These are phyloP conservation scores for Elsinoe ampelina DNA, from an alignment of 2,329 filamentous ascomycete genomes.

Conservation along the genomic window DNA sequence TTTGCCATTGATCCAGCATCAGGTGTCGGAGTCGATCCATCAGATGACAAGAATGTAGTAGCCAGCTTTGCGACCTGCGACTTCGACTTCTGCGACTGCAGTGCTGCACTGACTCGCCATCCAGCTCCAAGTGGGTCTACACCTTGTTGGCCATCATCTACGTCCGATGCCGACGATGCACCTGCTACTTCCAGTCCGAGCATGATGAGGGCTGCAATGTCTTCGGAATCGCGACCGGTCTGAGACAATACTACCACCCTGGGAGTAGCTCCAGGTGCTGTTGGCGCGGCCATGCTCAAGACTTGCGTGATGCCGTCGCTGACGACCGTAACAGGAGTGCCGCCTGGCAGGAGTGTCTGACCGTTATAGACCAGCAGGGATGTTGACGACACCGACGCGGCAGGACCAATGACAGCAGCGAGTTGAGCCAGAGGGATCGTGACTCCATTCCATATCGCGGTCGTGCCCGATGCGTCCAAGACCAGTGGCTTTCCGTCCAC, in stretches of 20 bases:
- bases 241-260: not conserved
- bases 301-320: constrained; percentile 5
- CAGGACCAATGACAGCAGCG: not conserved
- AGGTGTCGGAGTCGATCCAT: not conserved
- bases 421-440: not conserved
- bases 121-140: not conserved
- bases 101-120: constrained; percentile 1
- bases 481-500: not conserved
- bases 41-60: not conserved
- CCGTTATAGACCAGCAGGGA: not conserved
- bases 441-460: not conserved
- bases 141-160: not conserved
- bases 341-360: not conserved
- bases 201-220: not conserved
- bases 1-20: not conserved
- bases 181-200: not conserved
- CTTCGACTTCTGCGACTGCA: not conserved
- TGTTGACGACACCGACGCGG: not conserved
- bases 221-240: not conserved
- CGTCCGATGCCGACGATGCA: not conserved
- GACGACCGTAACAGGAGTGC: not conserved
- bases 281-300: not conserved
- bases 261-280: not conserved
- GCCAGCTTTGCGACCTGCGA: not conserved
- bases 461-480: not conserved